Evolutionary conservation across 352 stramenopile species (phyloP).

Genomic region (Phytophthora pseudosyringae): DNA sequence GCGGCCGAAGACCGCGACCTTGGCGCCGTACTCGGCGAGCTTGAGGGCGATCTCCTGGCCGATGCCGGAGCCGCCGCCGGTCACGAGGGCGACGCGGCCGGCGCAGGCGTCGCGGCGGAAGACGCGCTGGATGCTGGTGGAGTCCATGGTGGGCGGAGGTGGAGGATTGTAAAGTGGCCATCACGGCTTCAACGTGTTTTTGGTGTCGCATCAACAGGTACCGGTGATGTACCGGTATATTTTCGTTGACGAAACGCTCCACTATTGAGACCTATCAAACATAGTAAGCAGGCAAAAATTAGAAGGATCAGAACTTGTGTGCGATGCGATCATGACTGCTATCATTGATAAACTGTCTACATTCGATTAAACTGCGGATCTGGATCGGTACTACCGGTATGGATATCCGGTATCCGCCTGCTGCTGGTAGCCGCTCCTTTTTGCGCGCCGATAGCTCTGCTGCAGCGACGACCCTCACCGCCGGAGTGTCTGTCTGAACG

Average conservation of each 20-base stretch:
- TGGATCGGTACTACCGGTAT: slow-evolving; percentile 2
- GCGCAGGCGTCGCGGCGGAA: slow-evolving; percentile 62
- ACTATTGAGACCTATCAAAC: neutral
- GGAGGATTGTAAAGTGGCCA: neutral
- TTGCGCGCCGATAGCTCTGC: slow-evolving; percentile 2
- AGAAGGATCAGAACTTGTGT: neutral
- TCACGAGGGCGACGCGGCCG: slow-evolving; percentile 92
- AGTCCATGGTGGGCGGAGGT: slow-evolving; percentile 46
- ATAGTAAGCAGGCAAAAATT: neutral
- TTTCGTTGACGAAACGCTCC: neutral
- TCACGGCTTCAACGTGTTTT: slow-evolving; percentile 15
- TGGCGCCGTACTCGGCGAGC: slow-evolving; percentile 91
- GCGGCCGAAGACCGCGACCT: slow-evolving; percentile 94
- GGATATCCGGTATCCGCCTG: neutral
- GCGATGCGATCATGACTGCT: neutral
- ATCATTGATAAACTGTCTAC: neutral
- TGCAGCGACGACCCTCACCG: slow-evolving; percentile 18
- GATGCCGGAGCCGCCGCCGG: slow-evolving; percentile 94
- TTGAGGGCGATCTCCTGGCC: slow-evolving; percentile 94
- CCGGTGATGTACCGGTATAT: neutral
- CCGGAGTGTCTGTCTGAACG: slow-evolving; percentile 18
- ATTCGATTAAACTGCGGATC: neutral
- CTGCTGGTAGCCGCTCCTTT: slow-evolving; percentile 4
- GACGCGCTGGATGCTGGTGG: slow-evolving; percentile 50
- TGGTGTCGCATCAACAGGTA: slow-evolving; percentile 17